Evolutionary conservation across 1,284 basidiomycete genomes (phyloP), one percentile per base, ranked within the genome.

Genomic region (Neonothopanus nambi): DNA sequence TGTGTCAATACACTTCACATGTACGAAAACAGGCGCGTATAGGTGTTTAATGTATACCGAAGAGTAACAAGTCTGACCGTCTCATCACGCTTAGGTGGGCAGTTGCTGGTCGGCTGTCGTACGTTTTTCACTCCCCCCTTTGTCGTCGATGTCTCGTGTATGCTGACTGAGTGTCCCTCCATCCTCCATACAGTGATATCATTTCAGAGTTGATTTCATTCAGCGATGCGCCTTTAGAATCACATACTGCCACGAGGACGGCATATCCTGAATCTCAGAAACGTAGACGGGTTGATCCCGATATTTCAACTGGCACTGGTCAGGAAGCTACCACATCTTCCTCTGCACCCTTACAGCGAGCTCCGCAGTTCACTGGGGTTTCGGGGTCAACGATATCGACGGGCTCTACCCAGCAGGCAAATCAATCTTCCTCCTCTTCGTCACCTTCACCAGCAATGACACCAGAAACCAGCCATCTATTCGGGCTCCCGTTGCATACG

Each of bases 101-200:
- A n/a, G 38, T 46, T 8, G 52, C 52, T 2, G 52, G 52, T 15
- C 52, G 52, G 5, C 37, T 54, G 52, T 28, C 43, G 52, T 48
- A 13, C n/a, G 52, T 48, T 17, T 28, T 15, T 23, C 43, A 3
- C 30, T 37, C 40, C 23, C 35, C 15, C n/a, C n/a, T n/a, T n/a
- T 9, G 24, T 49, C 1, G 11, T 20, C 30, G 17, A 5, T 33
- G n/a, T n/a, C n/a, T 33, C 13, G 30, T 2, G 30, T 4, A 2
- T 13, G 3, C 33, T 49, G 12, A 26, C n/a, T 20, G 5, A 49
- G 3, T n/a, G 11, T n/a, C n/a, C n/a, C n/a, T n/a, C n/a, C n/a
- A n/a, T n/a, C 8, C 30, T 21, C 23, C 26, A 23, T 9, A 3
- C 7, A 54, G 52, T 28, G 52, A 54, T 30, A 37, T 54, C 23